Base-by-base conservation (phyloP, 208 protist species). In the Leishmania turanica region DNA sequence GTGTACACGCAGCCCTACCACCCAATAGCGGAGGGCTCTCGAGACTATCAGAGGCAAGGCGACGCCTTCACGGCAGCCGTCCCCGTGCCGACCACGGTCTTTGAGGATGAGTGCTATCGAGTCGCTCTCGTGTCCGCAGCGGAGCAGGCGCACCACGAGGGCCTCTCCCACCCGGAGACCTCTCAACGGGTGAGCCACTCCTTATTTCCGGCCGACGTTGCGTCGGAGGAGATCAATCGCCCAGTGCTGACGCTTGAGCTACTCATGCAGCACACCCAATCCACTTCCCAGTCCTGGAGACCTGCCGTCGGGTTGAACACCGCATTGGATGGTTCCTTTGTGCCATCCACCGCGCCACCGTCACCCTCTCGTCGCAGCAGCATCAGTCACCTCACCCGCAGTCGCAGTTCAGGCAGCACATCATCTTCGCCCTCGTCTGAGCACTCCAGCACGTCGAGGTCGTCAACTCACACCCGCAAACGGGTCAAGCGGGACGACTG, bases 41-140 rank as follows among this genome's bases (percentile, higher is more conserved):
- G 64, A 17, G 72, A 81, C 49, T 21, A 77, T 45, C 24, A 69
- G 0, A 24, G 49, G 45, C 82, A 82, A 62, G 65, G 62, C 27
- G 73, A 75, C 64, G 65, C 58, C 24, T 27, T 40, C n/a, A 68
- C 62, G 27, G 56, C 19, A 1, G 54, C 56, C 7, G 64, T 69
- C 8, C 78, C 82, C 8, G 73, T 49, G 19, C 77, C 82, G 8
- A 45, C 75, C 37, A 80, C 78, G 1, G 82, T 82, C 1, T 86
- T 86, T 54, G 82, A 86, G n/a, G 82, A 86, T 8, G 78, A 86
- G 45, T 79, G 73, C 74, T 86, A 86, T 66, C 77, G 82, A 34
- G 75, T 86, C 21, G 78, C 74, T 8, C 74, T 86, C 24, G 21
- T 75, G 11, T 86, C 82, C 3, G 42, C 47, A 3, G 77, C 45